A percentile compares a stretch with the other conserved stretches of the same genome.
Conservation (phyloP, 441 rosid genomes). For the Euphorbia schlechtendalii region DNA sequence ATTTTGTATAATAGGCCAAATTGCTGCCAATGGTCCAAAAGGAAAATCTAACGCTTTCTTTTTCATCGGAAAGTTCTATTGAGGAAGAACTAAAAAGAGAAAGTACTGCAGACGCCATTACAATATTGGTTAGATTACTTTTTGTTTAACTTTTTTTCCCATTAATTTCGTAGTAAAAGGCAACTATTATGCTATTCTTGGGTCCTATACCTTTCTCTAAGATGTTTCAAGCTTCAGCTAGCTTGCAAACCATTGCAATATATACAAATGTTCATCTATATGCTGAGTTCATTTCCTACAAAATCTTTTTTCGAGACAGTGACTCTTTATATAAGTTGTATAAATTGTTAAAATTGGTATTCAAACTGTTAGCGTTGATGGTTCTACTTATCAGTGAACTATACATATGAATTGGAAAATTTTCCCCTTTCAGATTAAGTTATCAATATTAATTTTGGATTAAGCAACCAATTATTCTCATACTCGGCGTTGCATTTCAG, state of each 20-base stretch:
- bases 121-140: constrained; percentile 58
- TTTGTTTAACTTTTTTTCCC: neutral
- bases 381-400: neutral
- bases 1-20: constrained; percentile 53
- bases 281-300: neutral
- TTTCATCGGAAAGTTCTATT: constrained; percentile 94
- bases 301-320: neutral
- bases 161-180: neutral
- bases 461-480: neutral
- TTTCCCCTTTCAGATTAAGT: neutral
- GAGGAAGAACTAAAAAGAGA: constrained; percentile 98
- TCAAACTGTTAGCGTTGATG: neutral
- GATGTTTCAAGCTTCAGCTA: neutral
- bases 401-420: neutral
- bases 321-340: neutral
- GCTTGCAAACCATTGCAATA: neutral
- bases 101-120: constrained; percentile 92
- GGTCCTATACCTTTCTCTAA: constrained; percentile 1
- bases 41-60: constrained; percentile 68
- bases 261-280: neutral
- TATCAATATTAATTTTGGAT: neutral
- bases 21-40: constrained; percentile 71
- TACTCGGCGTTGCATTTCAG: constrained; percentile 33
- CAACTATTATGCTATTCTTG: neutral
- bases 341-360: neutral